These are phyloP conservation scores for Sinapis alba DNA, from an alignment of 441 rosid species.

Conservation along the genomic window DNA sequence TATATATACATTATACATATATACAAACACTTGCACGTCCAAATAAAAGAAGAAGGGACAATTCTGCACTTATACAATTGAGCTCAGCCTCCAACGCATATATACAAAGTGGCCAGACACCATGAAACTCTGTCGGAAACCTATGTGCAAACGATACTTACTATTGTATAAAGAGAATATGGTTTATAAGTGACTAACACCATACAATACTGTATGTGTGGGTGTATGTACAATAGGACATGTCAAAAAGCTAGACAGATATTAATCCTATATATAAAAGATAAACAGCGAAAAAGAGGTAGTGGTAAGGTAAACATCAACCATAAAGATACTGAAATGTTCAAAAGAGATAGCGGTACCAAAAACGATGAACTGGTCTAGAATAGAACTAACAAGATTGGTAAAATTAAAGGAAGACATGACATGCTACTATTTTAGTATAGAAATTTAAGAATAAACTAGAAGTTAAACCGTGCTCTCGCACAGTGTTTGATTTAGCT, in stretches of 20 bases:
- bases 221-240: constrained; percentile 24
- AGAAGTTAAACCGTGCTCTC: no score
- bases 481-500: no score
- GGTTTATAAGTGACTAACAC: constrained; percentile 22
- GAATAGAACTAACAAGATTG: not conserved
- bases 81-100: constrained; percentile 28
- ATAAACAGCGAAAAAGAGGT: not conserved
- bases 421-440: not conserved
- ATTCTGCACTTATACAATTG: constrained; percentile 23
- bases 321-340: not conserved
- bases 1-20: constrained; percentile 25
- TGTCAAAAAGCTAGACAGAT: not conserved
- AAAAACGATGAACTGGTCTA: not conserved
- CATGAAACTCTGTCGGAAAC: constrained; percentile 37
- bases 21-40: constrained; percentile 30
- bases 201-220: constrained; percentile 28
- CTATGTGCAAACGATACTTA: constrained; percentile 8
- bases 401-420: not conserved
- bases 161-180: not conserved
- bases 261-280: not conserved
- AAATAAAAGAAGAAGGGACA: constrained; percentile 30
- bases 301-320: no score
- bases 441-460: not conserved
- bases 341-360: not conserved
- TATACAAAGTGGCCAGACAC: constrained; percentile 33